Evolutionary conservation across 2,329 filamentous ascomycete genomes (phyloP), one percentile per base, ranked within the genome.

Genomic region (Scedosporium dehoogii): DNA sequence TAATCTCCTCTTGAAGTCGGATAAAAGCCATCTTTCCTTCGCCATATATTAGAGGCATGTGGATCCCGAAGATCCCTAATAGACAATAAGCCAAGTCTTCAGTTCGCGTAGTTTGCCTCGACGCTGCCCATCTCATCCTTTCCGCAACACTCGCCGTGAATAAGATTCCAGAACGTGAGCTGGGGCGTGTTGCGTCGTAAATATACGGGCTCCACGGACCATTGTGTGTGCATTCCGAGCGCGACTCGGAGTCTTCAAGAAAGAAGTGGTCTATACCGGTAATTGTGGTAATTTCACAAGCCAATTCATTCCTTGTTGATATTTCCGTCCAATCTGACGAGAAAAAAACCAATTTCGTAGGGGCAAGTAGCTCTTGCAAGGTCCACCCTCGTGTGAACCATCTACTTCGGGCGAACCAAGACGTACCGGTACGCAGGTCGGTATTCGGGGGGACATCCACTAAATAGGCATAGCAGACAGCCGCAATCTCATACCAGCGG

Each of bases 1-100:
- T 65, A 10, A 75, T 72, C 23, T 74, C 71, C 59, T 74, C 68
- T 61, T 75, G 72, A 1, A 75, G 64, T 23, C 73, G 67, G 6
- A 67, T 59, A 58, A 74, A 75, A 6, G 73, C 73, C 44, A 65
- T 69, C 38, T 38, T 60, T 4, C 70, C 70, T 53, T 71, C 70
- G 14, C 70, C 70, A 9, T 71, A 71, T 2, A 71, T 64, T 60
- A 71, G 64, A 3, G 69, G 65, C 64, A 72, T 69, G 58, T 71
- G 70, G 53, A 72, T 62, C 27, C 64, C 65, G 58, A 72, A 72
- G 4, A 71, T 61, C 1, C 70, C 70, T 23, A 72, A 10, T 2
- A 72, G 66, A 16, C 66, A 70, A 44, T 71, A 72, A 7, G 70
- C 70, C 18, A 69, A 63, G 57, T 71, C 70, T 53, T 72, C 70